phyloP scores from a whole-genome alignment of 177 flowering plant genomes.

The Tripterygium wilfordii region DNA sequence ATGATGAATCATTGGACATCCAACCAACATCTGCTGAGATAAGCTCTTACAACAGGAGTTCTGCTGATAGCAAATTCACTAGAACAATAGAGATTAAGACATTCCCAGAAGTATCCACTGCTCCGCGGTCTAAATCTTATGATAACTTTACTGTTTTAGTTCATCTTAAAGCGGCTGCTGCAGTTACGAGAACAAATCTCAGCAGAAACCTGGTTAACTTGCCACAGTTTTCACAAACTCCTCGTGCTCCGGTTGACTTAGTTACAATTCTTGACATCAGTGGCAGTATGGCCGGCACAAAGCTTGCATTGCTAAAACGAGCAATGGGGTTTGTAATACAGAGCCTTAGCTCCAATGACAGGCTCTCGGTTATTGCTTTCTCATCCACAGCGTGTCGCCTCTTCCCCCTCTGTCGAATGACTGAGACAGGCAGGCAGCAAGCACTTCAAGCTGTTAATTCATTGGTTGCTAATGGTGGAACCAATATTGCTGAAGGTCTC shows the following conservation, averaged over 20 bases:
- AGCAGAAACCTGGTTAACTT: conserved; percentile 11
- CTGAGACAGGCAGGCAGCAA: conserved; percentile 36
- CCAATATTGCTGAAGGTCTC: conserved; percentile 56
- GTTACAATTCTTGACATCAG: conserved; percentile 57
- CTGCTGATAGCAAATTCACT: conserved; percentile 8
- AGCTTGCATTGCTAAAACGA: conserved; percentile 46
- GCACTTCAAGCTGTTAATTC: conserved; percentile 48
- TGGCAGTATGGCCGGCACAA: conserved; percentile 63
- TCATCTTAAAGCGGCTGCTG: conserved; percentile 46
- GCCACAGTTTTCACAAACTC: conserved; percentile 18
- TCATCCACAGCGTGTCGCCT: conserved; percentile 51
- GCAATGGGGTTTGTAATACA: conserved; percentile 58
- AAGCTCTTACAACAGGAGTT: conserved; percentile 7
- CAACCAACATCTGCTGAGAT: conserved; percentile 13
- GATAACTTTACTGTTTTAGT: conserved; percentile 41
- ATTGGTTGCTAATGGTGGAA: conserved; percentile 40
- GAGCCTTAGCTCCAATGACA: conserved; percentile 46
- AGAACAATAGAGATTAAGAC: conserved; percentile 29
- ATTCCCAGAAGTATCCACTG: conserved; percentile 45
- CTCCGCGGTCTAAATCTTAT: conserved; percentile 17
- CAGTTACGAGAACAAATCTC: conserved; percentile 5
- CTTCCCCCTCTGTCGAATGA: conserved; percentile 45
- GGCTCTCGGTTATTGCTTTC: conserved; percentile 51
- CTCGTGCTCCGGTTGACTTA: conserved; percentile 53
- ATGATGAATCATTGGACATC: conserved; percentile 54